Evolutionary conservation across 495 filamentous ascomycete genomes (phyloP).

Genomic region (Chaetomium fimeti): DNA sequence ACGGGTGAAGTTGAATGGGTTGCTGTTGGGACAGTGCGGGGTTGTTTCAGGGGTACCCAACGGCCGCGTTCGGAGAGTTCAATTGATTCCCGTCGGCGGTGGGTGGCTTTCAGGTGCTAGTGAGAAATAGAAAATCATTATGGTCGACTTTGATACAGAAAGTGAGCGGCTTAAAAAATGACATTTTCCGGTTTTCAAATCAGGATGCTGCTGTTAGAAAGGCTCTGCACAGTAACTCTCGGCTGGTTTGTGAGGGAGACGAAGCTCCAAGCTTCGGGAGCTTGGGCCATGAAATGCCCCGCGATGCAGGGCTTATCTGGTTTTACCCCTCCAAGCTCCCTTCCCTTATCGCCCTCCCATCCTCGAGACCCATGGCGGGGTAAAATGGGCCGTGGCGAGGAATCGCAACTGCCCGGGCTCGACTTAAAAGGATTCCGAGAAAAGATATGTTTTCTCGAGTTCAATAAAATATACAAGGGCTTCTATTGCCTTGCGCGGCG

Average conservation of each 20-base stretch:
- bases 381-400: neutral
- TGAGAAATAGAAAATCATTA: too few species aligned
- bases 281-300: conserved; percentile 11
- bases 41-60: neutral
- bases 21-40: conserved; percentile 10
- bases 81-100: too few species aligned
- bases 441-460: too few species aligned
- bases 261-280: neutral
- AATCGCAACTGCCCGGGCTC: too few species aligned
- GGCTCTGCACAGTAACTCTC: neutral
- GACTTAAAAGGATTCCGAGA: too few species aligned
- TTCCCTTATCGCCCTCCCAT: neutral
- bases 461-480: too few species aligned
- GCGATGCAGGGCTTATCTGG: conserved; percentile 12
- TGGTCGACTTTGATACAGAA: too few species aligned
- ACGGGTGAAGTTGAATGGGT: too few species aligned
- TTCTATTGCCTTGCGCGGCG: too few species aligned
- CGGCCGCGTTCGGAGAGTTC: too few species aligned
- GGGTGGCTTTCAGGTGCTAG: too few species aligned
- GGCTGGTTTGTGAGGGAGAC: neutral
- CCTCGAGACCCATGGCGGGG: neutral
- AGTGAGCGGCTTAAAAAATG: too few species aligned
- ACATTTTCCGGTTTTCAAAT: neutral
- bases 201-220: neutral
- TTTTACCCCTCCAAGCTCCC: conserved; percentile 3